Evolutionary conservation across 2,329 filamentous ascomycete genomes (phyloP).

Genomic region (Zymoseptoria pseudotritici): DNA sequence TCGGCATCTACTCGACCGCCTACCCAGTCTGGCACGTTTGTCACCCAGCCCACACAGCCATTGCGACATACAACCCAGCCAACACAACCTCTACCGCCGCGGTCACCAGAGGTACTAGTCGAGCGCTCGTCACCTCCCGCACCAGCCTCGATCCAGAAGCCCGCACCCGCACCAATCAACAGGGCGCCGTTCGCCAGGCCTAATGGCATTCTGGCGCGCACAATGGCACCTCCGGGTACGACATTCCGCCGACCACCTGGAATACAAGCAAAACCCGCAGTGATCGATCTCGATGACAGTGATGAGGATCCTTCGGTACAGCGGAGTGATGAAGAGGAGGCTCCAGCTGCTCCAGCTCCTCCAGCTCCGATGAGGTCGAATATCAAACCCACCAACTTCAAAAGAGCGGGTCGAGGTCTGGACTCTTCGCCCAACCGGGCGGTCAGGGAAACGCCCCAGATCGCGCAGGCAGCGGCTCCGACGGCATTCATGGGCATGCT

Average conservation of each 20-base stretch:
- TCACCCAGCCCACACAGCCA: slow-evolving; percentile 47
- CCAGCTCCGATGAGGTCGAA: slow-evolving; percentile 38
- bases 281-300: slow-evolving; percentile 19
- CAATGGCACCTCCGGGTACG: slow-evolving; percentile 72
- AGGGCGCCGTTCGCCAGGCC: slow-evolving; percentile 20
- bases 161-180: slow-evolving; percentile 16
- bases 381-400: slow-evolving; percentile 55
- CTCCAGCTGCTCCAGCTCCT: slow-evolving; percentile 21
- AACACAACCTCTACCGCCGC: slow-evolving; percentile 48
- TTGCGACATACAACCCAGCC: slow-evolving; percentile 43
- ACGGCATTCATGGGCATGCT: slow-evolving; percentile 20
- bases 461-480: slow-evolving; percentile 2
- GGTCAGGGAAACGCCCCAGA: slow-evolving; percentile 24
- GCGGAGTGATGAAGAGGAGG: slow-evolving; percentile 25
- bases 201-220: slow-evolving; percentile 45
- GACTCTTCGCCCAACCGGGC: slow-evolving; percentile 25
- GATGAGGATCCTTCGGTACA: slow-evolving; percentile 42
- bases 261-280: slow-evolving; percentile 15
- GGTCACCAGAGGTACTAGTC: slow-evolving; percentile 58
- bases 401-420: slow-evolving; percentile 32
- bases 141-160: slow-evolving; percentile 36
- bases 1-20: slow-evolving; percentile 5
- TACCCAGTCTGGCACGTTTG: slow-evolving; percentile 16
- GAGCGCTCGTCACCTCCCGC: slow-evolving; percentile 66
- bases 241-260: slow-evolving; percentile 47